Evolutionary conservation across 768 basidiomycete genomes (phyloP), one percentile per base, ranked within the genome.

Genomic region (Glaciozyma martinii): DNA sequence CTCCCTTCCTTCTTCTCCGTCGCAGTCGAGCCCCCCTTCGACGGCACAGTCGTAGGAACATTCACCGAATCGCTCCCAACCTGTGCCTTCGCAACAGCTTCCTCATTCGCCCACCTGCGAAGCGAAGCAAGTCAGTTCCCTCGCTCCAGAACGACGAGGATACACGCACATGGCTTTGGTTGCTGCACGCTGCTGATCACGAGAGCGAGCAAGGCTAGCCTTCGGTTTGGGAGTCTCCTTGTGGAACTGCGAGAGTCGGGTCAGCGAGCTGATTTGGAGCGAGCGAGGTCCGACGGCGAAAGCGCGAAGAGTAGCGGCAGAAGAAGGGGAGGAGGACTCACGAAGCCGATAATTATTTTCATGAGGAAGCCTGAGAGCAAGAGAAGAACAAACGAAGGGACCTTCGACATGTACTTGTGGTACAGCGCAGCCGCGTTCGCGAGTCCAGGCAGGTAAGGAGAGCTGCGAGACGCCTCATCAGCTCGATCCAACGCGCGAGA

Each of bases 371-470:
- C 68, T 6, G 56, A 59, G 40, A 70, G 1, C 6, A 56, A 57
- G n/a, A 70, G 58, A 0, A 66, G 54, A 16, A 61, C 65, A n/a
- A 70, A 59, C 25, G 46, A 59, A 12, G 68, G 68, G 19, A 70
- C 42, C 37, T 66, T 64, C 37, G 53, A 37, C 46, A 66, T 61
- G 29, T 27, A 57, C 19, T 27, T 37, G 60, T 70, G 68, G 47
- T 60, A 60, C 27, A 40, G 23, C 3, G 68, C 43, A 65, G 62
- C 64, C 10, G 33, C 43, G 5, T 47, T 25, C 3, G 65, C 59
- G 33, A 66, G 12, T 8, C 37, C 32, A 3, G n/a, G 32, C 1
- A 70, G 60, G 6, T 13, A 15, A 5, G 30, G 40, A 21, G 62
- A 62, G 37, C 68, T 70, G 43, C 30, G 43, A 30, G 5, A 18